phyloP scores from a whole-genome alignment of 2,329 filamentous ascomycete species.

The Claviceps spartinae region DNA sequence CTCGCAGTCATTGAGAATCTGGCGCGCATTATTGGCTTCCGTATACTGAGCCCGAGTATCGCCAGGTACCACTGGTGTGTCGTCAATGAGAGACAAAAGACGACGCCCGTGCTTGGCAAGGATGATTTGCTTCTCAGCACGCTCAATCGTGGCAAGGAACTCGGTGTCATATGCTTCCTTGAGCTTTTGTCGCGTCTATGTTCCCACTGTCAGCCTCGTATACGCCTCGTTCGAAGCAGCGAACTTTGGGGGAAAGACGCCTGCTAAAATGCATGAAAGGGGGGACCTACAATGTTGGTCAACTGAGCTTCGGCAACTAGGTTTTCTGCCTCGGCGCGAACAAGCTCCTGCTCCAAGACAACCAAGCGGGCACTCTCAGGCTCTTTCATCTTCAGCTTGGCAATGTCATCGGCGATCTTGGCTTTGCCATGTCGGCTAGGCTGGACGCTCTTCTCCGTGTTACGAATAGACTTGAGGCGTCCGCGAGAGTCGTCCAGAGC shows the following conservation, averaged over 20 bases:
- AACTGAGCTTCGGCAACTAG: conserved; percentile 93
- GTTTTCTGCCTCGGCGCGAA: conserved; percentile 89
- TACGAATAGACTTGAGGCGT: conserved; percentile 80
- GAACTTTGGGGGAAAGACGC: neutral
- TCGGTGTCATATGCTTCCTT: conserved; percentile 89
- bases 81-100: conserved; percentile 74
- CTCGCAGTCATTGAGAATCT: conserved; percentile 86
- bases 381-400: conserved; percentile 83
- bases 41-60: conserved; percentile 60
- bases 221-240: neutral
- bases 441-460: conserved; percentile 91
- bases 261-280: neutral
- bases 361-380: conserved; percentile 70
- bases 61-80: conserved; percentile 78
- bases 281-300: conserved; percentile 66
- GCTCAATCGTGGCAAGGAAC: conserved; percentile 82
- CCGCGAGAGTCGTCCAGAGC: conserved; percentile 73
- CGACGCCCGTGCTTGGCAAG: conserved; percentile 82
- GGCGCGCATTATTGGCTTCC: conserved; percentile 53
- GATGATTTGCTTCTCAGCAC: conserved; percentile 92
- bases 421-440: conserved; percentile 76
- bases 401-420: conserved; percentile 87
- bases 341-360: conserved; percentile 87
- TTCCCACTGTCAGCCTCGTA: conserved; percentile 39
- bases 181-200: conserved; percentile 90